These are phyloP conservation scores for Sporothrix brasiliensis DNA, from an alignment of 2,329 filamentous ascomycete genomes.

Conservation along the genomic window DNA sequence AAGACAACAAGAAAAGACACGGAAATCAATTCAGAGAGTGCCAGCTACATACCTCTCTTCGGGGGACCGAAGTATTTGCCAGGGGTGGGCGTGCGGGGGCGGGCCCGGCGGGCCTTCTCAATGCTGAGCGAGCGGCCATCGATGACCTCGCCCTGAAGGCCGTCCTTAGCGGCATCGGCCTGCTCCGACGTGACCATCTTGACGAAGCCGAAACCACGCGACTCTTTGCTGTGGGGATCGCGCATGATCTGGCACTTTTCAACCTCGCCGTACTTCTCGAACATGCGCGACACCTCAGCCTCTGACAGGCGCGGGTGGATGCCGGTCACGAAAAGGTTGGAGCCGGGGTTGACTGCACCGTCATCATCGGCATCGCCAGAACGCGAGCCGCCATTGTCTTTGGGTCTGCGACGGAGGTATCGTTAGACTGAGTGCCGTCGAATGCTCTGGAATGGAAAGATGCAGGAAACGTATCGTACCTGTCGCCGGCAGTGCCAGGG, in stretches of 20 bases:
- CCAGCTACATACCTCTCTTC: slow-evolving; percentile 77
- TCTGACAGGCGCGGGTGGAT: slow-evolving; percentile 93
- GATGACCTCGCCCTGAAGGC: slow-evolving; percentile 89
- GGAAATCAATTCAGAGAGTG: neutral
- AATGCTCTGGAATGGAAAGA: slow-evolving; percentile 16
- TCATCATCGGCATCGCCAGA: slow-evolving; percentile 66
- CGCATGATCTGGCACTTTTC: slow-evolving; percentile 99
- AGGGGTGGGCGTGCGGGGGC: slow-evolving; percentile 92
- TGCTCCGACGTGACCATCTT: slow-evolving; percentile 97
- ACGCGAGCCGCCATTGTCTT: slow-evolving; percentile 49
- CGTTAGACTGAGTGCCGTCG: slow-evolving; percentile 39
- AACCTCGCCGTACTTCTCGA: slow-evolving; percentile 98
- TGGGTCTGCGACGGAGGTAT: slow-evolving; percentile 42
- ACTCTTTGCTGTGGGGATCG: slow-evolving; percentile 97
- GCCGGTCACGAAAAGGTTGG: slow-evolving; percentile 97
- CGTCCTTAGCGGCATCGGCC: slow-evolving; percentile 95
- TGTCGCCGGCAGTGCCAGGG: slow-evolving; percentile 57
- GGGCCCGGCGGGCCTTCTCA: slow-evolving; percentile 94
- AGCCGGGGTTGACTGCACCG: slow-evolving; percentile 85
- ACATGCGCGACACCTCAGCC: slow-evolving; percentile 87
- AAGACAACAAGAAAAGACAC: neutral
- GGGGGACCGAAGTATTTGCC: slow-evolving; percentile 99
- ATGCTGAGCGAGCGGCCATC: slow-evolving; percentile 97
- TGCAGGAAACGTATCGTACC: slow-evolving; percentile 45
- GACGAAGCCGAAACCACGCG: slow-evolving; percentile 97